Percentiles rank a stretch among this genome's conserved stretches.
Conservation (phyloP, 441 rosid genomes). For the Euphorbia schlechtendalii region DNA sequence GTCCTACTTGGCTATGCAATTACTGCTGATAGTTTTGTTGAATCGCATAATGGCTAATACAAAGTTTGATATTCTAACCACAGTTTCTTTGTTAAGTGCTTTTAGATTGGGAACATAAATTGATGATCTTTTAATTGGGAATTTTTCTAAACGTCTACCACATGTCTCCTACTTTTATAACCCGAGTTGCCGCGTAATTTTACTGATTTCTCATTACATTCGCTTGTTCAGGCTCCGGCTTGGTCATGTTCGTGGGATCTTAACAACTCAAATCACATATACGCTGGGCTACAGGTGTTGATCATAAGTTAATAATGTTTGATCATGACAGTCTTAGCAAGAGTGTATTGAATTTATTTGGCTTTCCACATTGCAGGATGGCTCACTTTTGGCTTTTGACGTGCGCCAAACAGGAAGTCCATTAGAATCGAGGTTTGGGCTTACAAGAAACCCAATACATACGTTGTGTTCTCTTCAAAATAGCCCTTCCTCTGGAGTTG, state of each 20-base stretch:
- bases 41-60: not conserved
- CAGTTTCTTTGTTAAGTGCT: not conserved
- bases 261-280: constrained; percentile 49
- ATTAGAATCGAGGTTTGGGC: constrained; percentile 47
- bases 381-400: constrained; percentile 67
- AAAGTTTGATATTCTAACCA: too few species aligned
- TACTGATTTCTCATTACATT: constrained; percentile 9
- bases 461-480: constrained; percentile 47
- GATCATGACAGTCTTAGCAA: constrained; percentile 6
- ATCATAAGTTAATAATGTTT: constrained; percentile 14
- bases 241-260: constrained; percentile 98
- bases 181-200: not conserved
- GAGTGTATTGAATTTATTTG: constrained; percentile 6
- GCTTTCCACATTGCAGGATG: constrained; percentile 40
- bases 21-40: not conserved
- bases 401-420: constrained; percentile 66
- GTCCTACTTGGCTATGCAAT: not conserved
- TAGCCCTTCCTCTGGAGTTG: constrained; percentile 28
- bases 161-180: not conserved
- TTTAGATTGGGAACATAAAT: not conserved
- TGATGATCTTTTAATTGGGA: not conserved
- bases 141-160: not conserved
- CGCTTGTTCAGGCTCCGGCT: constrained; percentile 54
- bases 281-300: constrained; percentile 82
- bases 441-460: constrained; percentile 68